Evolutionary conservation across 2,329 filamentous ascomycete species (phyloP).

Genomic region (Metarhizium guizhouense): DNA sequence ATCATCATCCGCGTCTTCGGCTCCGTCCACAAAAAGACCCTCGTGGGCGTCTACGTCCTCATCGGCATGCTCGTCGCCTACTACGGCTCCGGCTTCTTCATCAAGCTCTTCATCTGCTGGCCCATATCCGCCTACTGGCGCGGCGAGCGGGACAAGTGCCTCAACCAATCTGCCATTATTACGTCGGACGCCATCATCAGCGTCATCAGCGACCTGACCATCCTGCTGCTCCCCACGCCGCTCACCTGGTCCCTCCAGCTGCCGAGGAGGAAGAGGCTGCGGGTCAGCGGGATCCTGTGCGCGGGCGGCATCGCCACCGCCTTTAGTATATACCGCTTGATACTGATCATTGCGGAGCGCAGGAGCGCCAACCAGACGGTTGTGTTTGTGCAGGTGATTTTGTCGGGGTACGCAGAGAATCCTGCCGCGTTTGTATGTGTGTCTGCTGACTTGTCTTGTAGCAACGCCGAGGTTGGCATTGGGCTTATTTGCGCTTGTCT

Average conservation of each 20-base stretch:
- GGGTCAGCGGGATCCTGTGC: conserved; percentile 19
- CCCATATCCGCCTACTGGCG: conserved; percentile 33
- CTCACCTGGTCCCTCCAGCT: conserved; percentile 23
- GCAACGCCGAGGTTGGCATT: conserved; percentile 22
- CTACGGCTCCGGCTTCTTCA: conserved; percentile 30
- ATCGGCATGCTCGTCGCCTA: conserved; percentile 28
- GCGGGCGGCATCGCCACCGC: conserved; percentile 23
- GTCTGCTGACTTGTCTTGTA: neutral
- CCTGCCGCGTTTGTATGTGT: no score
- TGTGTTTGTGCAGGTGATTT: conserved; percentile 17
- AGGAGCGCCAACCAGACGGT: conserved; percentile 17
- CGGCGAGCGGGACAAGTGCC: conserved; percentile 18
- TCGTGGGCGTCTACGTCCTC: conserved; percentile 28
- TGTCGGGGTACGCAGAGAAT: conserved; percentile 13
- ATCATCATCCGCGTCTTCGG: conserved; percentile 35
- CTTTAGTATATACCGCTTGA: conserved; percentile 20
- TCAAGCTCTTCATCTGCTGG: conserved; percentile 32
- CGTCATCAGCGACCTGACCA: conserved; percentile 21
- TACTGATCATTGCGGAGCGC: conserved; percentile 15
- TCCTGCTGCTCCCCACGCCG: conserved; percentile 21
- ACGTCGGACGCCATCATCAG: conserved; percentile 22
- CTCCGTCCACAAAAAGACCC: conserved; percentile 26
- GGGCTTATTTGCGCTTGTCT: conserved; percentile 23
- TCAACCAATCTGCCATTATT: conserved; percentile 25
- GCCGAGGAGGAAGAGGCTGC: conserved; percentile 19